Evolutionary conservation across 306 rosid species (phyloP).

Genomic region (Cicer bijugum): DNA sequence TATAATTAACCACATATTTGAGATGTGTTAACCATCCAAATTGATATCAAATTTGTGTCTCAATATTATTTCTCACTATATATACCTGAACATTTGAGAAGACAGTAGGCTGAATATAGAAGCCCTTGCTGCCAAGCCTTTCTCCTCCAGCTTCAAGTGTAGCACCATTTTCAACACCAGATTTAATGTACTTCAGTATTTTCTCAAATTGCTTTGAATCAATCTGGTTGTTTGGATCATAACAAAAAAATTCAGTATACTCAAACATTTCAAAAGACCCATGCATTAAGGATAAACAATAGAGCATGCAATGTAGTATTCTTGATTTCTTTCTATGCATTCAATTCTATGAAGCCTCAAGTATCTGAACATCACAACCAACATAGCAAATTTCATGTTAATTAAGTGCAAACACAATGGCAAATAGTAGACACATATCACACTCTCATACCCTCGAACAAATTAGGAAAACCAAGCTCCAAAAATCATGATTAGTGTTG

Average conservation of each 20-base stretch:
- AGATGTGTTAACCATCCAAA: too few relatives aligned
- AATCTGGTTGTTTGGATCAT: conserved; percentile 53
- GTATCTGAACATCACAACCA: conserved; percentile 1
- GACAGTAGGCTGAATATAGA: conserved; percentile 82
- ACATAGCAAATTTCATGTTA: background rate
- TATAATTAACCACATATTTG: too few relatives aligned
- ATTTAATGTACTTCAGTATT: conserved; percentile 68
- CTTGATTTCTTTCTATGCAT: conserved; percentile 34
- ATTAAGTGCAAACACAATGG: background rate
- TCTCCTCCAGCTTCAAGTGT: conserved; percentile 90
- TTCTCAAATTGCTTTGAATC: conserved; percentile 80
- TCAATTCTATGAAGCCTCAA: conserved; percentile 4
- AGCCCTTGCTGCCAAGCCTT: conserved; percentile 73
- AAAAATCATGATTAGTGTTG: background rate
- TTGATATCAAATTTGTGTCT: too few relatives aligned
- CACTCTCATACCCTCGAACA: background rate
- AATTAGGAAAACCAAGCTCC: conserved; percentile 15
- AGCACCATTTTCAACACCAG: conserved; percentile 80
- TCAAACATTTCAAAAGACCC: conserved; percentile 6
- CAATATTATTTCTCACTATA: too few relatives aligned
- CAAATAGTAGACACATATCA: conserved; percentile 1
- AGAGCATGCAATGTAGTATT: conserved; percentile 32
- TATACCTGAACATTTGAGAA: conserved; percentile 71
- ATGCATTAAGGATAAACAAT: background rate
- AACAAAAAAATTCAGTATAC: conserved; percentile 38